Evolutionary conservation across 2,329 filamentous ascomycete species (phyloP).

Genomic region (Claviceps sp.): DNA sequence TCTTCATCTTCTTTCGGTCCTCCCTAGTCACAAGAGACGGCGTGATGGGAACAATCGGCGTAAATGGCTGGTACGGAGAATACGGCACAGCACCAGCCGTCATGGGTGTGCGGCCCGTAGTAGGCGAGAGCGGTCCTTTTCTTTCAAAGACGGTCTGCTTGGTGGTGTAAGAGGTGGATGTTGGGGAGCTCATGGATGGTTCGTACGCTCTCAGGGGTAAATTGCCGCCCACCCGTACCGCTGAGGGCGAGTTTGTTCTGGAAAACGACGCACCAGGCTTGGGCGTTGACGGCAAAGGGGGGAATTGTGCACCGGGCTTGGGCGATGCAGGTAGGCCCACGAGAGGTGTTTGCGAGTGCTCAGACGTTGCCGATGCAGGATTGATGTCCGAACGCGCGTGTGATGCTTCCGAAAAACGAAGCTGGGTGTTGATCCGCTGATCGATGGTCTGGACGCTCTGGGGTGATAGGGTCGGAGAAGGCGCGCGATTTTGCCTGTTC

Average conservation of each 20-base stretch:
- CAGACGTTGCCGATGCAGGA: conserved; percentile 38
- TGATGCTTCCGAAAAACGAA: conserved; percentile 21
- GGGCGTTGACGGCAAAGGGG: conserved; percentile 34
- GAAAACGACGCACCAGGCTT: conserved; percentile 37
- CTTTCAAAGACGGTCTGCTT: conserved; percentile 55
- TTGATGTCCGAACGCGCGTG: conserved; percentile 28
- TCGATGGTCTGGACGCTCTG: conserved; percentile 36
- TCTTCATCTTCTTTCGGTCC: conserved; percentile 57
- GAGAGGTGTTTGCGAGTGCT: conserved; percentile 35
- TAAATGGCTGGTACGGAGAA: conserved; percentile 67
- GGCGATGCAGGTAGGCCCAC: conserved; percentile 37
- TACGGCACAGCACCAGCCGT: conserved; percentile 54
- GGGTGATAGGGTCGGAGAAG: conserved; percentile 26
- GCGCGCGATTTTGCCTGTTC: conserved; percentile 10
- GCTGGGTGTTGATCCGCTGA: conserved; percentile 35
- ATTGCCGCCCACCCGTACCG: conserved; percentile 41
- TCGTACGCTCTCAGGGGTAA: conserved; percentile 51
- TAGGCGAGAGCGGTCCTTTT: conserved; percentile 38
- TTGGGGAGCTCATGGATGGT: conserved; percentile 38
- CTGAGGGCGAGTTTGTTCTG: conserved; percentile 35
- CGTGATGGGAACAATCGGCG: conserved; percentile 61
- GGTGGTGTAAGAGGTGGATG: conserved; percentile 31
- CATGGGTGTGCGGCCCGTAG: conserved; percentile 46
- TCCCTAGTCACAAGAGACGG: conserved; percentile 59
- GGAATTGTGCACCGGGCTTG: conserved; percentile 18